Conservation (phyloP, 2,329 filamentous ascomycete genomes). For the Dactylellina haptotyla region DNA sequence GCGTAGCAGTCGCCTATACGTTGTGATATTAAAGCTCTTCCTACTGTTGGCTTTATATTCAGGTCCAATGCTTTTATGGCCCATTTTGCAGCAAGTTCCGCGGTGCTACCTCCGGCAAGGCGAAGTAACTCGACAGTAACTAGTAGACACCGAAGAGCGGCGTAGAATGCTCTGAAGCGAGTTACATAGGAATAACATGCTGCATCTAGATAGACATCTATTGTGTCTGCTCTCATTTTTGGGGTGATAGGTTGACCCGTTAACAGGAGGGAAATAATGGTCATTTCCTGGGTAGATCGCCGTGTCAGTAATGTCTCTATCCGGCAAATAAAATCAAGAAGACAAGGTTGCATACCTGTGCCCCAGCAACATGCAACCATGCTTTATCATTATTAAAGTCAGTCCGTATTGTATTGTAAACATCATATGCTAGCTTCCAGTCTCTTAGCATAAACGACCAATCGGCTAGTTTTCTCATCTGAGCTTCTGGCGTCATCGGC, state of each 20-base stretch:
- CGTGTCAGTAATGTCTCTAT: neutral
- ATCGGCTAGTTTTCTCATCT: slow-evolving; percentile 92
- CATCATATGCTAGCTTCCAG: slow-evolving; percentile 90
- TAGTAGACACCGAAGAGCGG: slow-evolving; percentile 79
- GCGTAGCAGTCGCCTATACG: slow-evolving; percentile 85
- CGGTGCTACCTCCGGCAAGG: slow-evolving; percentile 78
- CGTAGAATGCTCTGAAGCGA: slow-evolving; percentile 80
- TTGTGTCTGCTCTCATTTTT: slow-evolving; percentile 80
- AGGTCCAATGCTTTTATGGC: slow-evolving; percentile 81
- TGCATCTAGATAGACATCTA: slow-evolving; percentile 88
- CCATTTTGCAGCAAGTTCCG: slow-evolving; percentile 90
- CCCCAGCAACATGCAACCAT: slow-evolving; percentile 92
- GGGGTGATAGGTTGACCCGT: slow-evolving; percentile 76
- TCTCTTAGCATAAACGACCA: slow-evolving; percentile 97
- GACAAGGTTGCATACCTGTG: slow-evolving; percentile 60
- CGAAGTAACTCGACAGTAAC: slow-evolving; percentile 84
- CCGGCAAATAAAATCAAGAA: neutral
- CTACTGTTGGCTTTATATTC: slow-evolving; percentile 72
- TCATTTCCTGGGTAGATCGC: slow-evolving; percentile 85
- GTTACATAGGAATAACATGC: slow-evolving; percentile 93
- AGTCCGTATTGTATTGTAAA: slow-evolving; percentile 85
- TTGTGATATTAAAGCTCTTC: slow-evolving; percentile 85
- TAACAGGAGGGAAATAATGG: slow-evolving; percentile 82
- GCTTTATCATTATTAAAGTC: slow-evolving; percentile 97
- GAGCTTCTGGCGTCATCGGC: slow-evolving; percentile 84